Evolutionary conservation across 2,329 filamentous ascomycete genomes (phyloP).

Genomic region (Bipolaris zeicola): DNA sequence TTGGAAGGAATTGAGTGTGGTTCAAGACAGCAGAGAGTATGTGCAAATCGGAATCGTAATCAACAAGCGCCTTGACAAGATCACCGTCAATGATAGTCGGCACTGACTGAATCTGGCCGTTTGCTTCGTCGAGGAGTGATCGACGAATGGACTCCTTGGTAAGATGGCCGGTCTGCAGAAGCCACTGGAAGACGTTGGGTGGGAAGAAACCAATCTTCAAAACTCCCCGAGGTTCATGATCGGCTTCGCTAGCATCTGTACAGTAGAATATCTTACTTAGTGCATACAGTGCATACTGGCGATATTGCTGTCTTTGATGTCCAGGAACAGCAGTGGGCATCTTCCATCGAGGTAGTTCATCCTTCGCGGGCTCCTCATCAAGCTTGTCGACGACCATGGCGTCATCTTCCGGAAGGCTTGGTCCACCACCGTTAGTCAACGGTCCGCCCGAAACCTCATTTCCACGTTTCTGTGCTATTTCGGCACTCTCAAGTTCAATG

Average conservation of each 20-base stretch:
- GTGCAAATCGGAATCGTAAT: conserved; percentile 71
- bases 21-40: conserved; percentile 70
- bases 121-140: conserved; percentile 41
- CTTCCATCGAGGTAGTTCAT: conserved; percentile 57
- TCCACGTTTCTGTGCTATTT: conserved; percentile 18
- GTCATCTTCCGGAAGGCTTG: conserved; percentile 26
- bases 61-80: conserved; percentile 65
- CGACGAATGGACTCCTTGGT: conserved; percentile 53
- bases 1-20: conserved; percentile 65
- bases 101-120: conserved; percentile 51
- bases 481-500: conserved; percentile 37
- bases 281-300: conserved; percentile 66
- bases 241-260: conserved; percentile 16
- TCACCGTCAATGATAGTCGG: conserved; percentile 63
- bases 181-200: conserved; percentile 62
- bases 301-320: conserved; percentile 63
- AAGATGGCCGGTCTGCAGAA: conserved; percentile 62
- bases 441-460: conserved; percentile 30
- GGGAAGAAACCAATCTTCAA: conserved; percentile 55
- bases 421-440: conserved; percentile 29
- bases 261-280: conserved; percentile 56
- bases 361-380: conserved; percentile 22
- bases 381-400: conserved; percentile 23
- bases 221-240: conserved; percentile 17
- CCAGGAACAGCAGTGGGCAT: conserved; percentile 37